Evolutionary conservation across 345 rosid species (phyloP).

Genomic region (Ceriops decandra): DNA sequence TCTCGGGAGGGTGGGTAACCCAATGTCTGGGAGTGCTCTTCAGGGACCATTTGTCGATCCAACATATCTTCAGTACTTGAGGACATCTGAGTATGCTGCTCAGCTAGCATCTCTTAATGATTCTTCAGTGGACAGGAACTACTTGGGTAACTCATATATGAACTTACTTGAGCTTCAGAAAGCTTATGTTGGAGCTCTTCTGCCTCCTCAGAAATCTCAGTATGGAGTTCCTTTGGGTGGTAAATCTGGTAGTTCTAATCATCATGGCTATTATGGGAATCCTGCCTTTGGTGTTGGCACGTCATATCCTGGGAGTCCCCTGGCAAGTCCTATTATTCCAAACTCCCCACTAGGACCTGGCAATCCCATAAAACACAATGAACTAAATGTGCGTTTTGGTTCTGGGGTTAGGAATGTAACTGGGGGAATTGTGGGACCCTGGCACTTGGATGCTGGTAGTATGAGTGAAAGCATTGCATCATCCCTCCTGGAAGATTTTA

Average conservation of each 20-base stretch:
- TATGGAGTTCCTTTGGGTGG: conserved; percentile 43
- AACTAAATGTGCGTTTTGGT: conserved; percentile 42
- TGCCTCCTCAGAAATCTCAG: conserved; percentile 49
- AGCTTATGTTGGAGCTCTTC: conserved; percentile 46
- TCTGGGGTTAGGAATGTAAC: conserved; percentile 46
- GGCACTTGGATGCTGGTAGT: conserved; percentile 50
- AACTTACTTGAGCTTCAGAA: conserved; percentile 45
- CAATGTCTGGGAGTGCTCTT: conserved; percentile 25
- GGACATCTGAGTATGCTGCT: conserved; percentile 48
- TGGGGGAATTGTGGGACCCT: conserved; percentile 53
- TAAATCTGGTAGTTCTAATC: conserved; percentile 41
- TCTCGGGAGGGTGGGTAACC: conserved; percentile 41
- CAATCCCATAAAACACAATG: conserved; percentile 49
- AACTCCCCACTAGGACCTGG: conserved; percentile 48
- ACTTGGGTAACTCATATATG: conserved; percentile 45
- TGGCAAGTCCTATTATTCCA: conserved; percentile 40
- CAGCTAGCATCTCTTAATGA: conserved; percentile 48
- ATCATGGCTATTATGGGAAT: conserved; percentile 43
- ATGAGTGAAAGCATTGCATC: conserved; percentile 51
- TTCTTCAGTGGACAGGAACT: conserved; percentile 39
- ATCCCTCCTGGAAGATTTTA: conserved; percentile 64
- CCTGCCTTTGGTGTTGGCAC: conserved; percentile 47
- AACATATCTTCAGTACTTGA: conserved; percentile 42
- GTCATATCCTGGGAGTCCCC: conserved; percentile 49
- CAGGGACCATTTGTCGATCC: conserved; percentile 47